phyloP scores from a whole-genome alignment of 768 basidiomycete species.

The Tricholoma terreum region DNA sequence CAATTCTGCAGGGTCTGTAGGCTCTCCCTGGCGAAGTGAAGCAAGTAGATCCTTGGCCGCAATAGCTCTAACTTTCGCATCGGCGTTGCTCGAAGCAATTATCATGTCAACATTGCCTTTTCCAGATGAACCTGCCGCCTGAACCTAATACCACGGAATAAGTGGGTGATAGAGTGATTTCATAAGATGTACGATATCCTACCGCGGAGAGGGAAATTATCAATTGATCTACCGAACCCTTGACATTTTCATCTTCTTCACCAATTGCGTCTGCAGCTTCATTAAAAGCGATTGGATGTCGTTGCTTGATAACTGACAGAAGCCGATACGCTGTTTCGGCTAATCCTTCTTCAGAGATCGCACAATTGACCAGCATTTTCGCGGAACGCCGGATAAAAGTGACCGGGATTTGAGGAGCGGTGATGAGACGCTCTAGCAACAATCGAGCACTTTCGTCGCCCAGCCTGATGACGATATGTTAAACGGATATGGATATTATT shows the following conservation, averaged over 20 bases:
- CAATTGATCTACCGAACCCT: constrained; percentile 49
- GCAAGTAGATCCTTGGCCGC: constrained; percentile 58
- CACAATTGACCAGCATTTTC: constrained; percentile 24
- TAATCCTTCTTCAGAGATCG: constrained; percentile 23
- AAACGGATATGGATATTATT: background rate
- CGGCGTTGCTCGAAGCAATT: constrained; percentile 59
- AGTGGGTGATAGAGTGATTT: background rate
- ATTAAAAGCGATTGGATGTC: constrained; percentile 52
- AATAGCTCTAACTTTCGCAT: constrained; percentile 52
- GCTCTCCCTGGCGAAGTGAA: constrained; percentile 28
- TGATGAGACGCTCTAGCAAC: constrained; percentile 38
- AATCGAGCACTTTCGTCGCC: constrained; percentile 26
- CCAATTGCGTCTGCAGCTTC: constrained; percentile 36
- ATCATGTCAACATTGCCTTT: constrained; percentile 35
- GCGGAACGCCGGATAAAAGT: constrained; percentile 31
- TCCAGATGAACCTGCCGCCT: constrained; percentile 1
- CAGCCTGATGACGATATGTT: constrained; percentile 22
- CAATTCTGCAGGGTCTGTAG: constrained; percentile 36
- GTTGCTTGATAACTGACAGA: constrained; percentile 61
- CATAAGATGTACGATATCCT: constrained; percentile 11
- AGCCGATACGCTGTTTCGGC: constrained; percentile 33
- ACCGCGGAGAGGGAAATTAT: constrained; percentile 60
- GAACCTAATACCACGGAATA: constrained; percentile 1
- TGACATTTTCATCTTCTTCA: constrained; percentile 32
- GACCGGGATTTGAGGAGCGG: constrained; percentile 30